phyloP scores from a whole-genome alignment of 2,329 filamentous ascomycete species.

The Ramularia endophylla region DNA sequence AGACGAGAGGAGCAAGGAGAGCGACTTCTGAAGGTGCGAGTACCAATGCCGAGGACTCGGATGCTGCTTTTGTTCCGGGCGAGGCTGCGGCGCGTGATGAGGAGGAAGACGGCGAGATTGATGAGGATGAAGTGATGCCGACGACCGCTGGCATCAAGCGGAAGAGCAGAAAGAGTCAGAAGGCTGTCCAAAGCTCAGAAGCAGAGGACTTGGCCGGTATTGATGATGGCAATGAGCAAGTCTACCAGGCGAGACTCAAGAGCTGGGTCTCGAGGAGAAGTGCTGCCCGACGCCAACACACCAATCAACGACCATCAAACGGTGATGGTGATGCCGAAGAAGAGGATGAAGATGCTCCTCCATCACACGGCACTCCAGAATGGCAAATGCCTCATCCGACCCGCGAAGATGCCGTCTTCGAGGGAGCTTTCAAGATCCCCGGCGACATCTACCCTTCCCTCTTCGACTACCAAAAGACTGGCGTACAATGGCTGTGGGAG shows the following conservation, averaged over 20 bases:
- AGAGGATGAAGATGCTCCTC: slow-evolving; percentile 32
- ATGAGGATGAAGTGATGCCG: slow-evolving; percentile 28
- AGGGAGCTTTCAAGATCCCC: slow-evolving; percentile 71
- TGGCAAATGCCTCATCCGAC: slow-evolving; percentile 86
- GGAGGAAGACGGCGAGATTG: slow-evolving; percentile 36
- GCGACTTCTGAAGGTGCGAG: slow-evolving; percentile 17
- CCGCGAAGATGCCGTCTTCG: slow-evolving; percentile 66
- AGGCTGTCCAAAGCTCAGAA: slow-evolving; percentile 22
- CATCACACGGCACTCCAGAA: slow-evolving; percentile 48
- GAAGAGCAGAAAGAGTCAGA: slow-evolving; percentile 28
- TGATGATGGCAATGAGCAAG: slow-evolving; percentile 81
- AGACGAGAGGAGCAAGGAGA: slow-evolving; percentile 20
- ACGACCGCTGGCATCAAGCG: slow-evolving; percentile 35
- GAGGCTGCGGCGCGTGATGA: slow-evolving; percentile 17
- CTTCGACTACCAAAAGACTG: slow-evolving; percentile 96
- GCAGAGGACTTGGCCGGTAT: slow-evolving; percentile 56
- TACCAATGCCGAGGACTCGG: slow-evolving; percentile 32
- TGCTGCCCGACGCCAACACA: slow-evolving; percentile 45
- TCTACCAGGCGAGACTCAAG: slow-evolving; percentile 69
- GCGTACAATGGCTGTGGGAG: slow-evolving; percentile 93
- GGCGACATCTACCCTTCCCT: slow-evolving; percentile 89
- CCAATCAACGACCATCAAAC: slow-evolving; percentile 10
- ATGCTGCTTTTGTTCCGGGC: slow-evolving; percentile 37
- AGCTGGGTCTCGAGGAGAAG: slow-evolving; percentile 66
- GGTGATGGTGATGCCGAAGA: slow-evolving; percentile 12